Percentiles rank a stretch among this genome's conserved stretches.
Conservation (phyloP, 2,329 filamentous ascomycete species). For the Talaromyces sp. region DNA sequence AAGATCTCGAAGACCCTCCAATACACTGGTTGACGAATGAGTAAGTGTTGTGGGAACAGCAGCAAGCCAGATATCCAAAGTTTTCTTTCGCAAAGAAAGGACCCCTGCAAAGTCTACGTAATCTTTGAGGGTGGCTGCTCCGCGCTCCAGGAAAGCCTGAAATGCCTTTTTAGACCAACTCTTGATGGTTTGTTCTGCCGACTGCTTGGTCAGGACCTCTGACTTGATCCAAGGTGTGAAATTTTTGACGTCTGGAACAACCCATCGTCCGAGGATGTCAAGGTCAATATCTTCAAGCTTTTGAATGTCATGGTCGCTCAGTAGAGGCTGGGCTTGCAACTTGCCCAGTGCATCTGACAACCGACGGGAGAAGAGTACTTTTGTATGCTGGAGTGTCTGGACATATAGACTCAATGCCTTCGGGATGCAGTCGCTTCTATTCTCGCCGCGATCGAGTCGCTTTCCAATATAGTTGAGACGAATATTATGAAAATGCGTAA, state of each 20-base stretch:
- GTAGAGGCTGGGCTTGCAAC: constrained; percentile 64
- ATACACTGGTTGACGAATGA: constrained; percentile 54
- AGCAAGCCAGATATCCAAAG: constrained; percentile 71
- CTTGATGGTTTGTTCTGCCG: constrained; percentile 57
- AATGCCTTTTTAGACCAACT: constrained; percentile 61
- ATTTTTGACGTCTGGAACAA: constrained; percentile 72
- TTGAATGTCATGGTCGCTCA: constrained; percentile 65
- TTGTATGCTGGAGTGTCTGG: constrained; percentile 70
- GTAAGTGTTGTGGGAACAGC: constrained; percentile 57
- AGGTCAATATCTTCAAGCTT: constrained; percentile 66
- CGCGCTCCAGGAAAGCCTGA: constrained; percentile 54
- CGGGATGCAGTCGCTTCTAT: constrained; percentile 52
- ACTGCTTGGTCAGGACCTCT: constrained; percentile 62
- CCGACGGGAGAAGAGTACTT: constrained; percentile 66
- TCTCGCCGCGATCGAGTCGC: constrained; percentile 52
- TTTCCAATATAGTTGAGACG: constrained; percentile 63
- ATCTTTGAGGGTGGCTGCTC: constrained; percentile 30
- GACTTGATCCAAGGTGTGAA: constrained; percentile 86
- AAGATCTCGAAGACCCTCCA: constrained; percentile 61
- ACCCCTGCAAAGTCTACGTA: constrained; percentile 59
- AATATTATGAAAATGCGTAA: constrained; percentile 71
- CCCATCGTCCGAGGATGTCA: constrained; percentile 73
- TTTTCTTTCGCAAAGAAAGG: constrained; percentile 62
- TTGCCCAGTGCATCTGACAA: constrained; percentile 64
- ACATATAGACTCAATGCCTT: constrained; percentile 68